Evolutionary conservation across 768 basidiomycete genomes (phyloP), one percentile per base, ranked within the genome.

Genomic region (Melanogaster broomeanus): DNA sequence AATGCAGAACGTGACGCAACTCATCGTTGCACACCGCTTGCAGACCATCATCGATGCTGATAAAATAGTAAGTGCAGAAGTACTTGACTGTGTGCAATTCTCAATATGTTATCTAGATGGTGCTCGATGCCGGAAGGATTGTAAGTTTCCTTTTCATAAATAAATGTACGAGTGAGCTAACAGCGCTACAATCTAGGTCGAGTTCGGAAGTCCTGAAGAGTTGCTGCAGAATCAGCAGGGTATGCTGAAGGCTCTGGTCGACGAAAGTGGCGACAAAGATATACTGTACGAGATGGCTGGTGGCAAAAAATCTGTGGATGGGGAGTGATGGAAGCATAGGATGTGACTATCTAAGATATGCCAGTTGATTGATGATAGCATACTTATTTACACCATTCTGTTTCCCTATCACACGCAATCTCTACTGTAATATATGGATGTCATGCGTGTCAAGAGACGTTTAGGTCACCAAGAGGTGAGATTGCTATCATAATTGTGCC

Each of bases 1-100:
- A 54, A 62, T 79, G 10, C 64, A 62, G 19, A 74, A 75, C 44
- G 74, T 74, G 1, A 84, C 83, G 0, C 64, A 84, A n/a, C 66
- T 85, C 31, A 83, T 81, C 11, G 74, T 85, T 28, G 83, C 83
- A 0, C 81, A 84, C 61, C 73, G 83, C 11, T 61, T 80, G 16
- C 74, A 77, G 50, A 83, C 78, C 10, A 78, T 84, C 52, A 81
- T 82, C 70, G 81, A 83, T 51, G 78, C 81, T 4, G 83, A 85
- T 62, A 78, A 79, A 55, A 79, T 84, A 42, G 72, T 83, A 46
- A 33, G 68, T 61, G 18, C 22, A 6, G 15, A 7, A 11, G 22
- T 13, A 15, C 13, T 39, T 10, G n/a, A 24, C 24, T 46, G 13
- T 10, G 12, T n/a, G 13, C 10, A 27, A 6, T 16, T 16, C 39